Conservation (phyloP, 352 stramenopile genomes). For the Pythium plurisporium region DNA sequence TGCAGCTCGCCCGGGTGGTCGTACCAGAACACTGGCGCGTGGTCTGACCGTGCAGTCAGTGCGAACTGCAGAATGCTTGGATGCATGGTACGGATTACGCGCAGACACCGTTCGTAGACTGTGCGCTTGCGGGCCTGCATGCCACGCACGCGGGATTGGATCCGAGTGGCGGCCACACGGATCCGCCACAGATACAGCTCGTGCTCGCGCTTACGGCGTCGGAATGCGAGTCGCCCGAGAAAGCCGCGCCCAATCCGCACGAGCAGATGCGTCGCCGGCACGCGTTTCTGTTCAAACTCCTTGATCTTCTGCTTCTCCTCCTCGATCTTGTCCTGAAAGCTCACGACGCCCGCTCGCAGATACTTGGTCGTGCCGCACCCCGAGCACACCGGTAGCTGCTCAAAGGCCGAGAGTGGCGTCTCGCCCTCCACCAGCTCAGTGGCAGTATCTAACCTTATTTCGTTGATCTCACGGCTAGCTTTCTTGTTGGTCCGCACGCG, state of each 20-base stretch:
- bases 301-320: constrained; percentile 55
- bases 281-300: constrained; percentile 54
- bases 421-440: too few relatives aligned
- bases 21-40: constrained; percentile 75
- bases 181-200: constrained; percentile 52
- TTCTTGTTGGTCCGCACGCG: constrained; percentile 31
- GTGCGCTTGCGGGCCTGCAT: constrained; percentile 50
- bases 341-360: constrained; percentile 60
- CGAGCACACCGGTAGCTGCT: constrained; percentile 55
- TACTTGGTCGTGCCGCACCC: constrained; percentile 70
- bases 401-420: constrained; percentile 30
- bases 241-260: constrained; percentile 62
- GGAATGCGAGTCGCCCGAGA: constrained; percentile 54
- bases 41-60: constrained; percentile 27
- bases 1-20: constrained; percentile 48
- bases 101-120: constrained; percentile 65
- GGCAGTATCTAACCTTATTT: too few relatives aligned
- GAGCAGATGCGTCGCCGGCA: constrained; percentile 46
- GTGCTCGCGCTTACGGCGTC: constrained; percentile 33
- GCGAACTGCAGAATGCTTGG: constrained; percentile 43
- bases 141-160: constrained; percentile 56
- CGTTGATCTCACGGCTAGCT: too few relatives aligned
- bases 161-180: constrained; percentile 40
- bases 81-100: constrained; percentile 52
- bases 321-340: constrained; percentile 74